Evolutionary conservation across 371 early-diverging fungal genomes (phyloP), one percentile per base, ranked within the genome.

Genomic region (Mortierella sp.): DNA sequence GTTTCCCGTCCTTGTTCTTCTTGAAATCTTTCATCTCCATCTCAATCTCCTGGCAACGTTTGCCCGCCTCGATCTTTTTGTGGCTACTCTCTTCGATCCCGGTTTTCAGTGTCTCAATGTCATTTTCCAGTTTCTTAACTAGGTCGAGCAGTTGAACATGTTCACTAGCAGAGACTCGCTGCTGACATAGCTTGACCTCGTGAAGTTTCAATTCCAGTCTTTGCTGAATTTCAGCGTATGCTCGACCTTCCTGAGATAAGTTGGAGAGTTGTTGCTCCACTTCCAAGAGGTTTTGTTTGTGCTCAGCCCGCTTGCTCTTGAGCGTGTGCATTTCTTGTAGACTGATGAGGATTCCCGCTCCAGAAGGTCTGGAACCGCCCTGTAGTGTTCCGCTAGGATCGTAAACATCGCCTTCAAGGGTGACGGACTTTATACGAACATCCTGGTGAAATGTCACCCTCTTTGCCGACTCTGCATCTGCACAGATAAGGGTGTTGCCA

Each of bases 401-500:
- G 82, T 99, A 99, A 6, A 98, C 87, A 81, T 98, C 99, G 29
- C 99, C 99, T 51, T 99, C 99, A 1, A 94, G 63, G 0, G 99
- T 99, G 7, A 99, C 97, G 17, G 96, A 95, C 57, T 92, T 92
- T 51, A 89, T 78, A 16, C 87, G 85, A 34, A 99, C 86, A 14
- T 81, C 70, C 46, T 88, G 86, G 80, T 96, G 86, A 81, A 95
- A 99, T 0, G 99, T 95, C 16, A 96, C 91, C 41, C 82, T 79
- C 63, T 95, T 94, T 3, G 98, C 97, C 0, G 92, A 86, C 14
- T 90, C 89, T 0, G 92, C 86, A 74, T 98, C 96, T 39, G 91
- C 81, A 80, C 97, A 97, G 43, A 99, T 88, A 51, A 98, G 86
- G 2, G 96, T 96, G 51, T 81, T 86, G 17, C 98, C 98, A 88